Percentiles rank a stretch among this genome's conserved stretches.
Evolutionary conservation across 352 stramenopile species (phyloP).

Genomic region (Phytophthora foliorum): DNA sequence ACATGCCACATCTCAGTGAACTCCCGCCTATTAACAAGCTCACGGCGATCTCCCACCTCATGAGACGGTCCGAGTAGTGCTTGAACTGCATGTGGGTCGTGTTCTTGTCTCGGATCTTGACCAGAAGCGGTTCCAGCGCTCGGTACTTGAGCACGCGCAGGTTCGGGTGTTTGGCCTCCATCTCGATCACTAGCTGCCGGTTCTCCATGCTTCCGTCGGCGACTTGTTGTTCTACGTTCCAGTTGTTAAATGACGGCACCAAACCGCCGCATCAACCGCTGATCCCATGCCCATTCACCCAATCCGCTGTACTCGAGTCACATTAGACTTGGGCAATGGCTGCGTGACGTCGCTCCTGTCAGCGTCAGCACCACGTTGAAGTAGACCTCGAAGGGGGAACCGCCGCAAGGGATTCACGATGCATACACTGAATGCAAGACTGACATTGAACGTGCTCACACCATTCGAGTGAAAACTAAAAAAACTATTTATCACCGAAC

Average conservation of each 20-base stretch:
- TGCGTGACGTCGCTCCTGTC: slow-evolving; percentile 7
- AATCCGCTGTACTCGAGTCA: not conserved
- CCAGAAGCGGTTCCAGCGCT: slow-evolving; percentile 61
- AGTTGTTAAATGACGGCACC: not conserved
- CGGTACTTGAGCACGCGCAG: slow-evolving; percentile 73
- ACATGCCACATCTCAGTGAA: not conserved
- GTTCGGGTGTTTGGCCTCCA: slow-evolving; percentile 64
- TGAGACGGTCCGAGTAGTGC: slow-evolving; percentile 78
- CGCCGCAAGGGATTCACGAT: too few relatives aligned
- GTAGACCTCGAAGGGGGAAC: slow-evolving; percentile 1
- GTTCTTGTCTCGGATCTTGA: slow-evolving; percentile 73
- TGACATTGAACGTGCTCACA: slow-evolving; percentile 14
- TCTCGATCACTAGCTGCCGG: slow-evolving; percentile 42
- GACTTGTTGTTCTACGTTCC: not conserved
- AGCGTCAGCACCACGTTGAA: not conserved
- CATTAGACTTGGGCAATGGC: not conserved
- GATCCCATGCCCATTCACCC: not conserved
- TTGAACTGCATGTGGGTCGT: slow-evolving; percentile 77
- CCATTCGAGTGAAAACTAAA: slow-evolving; percentile 16
- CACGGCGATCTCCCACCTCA: slow-evolving; percentile 43
- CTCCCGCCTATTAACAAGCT: not conserved
- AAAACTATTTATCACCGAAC: slow-evolving; percentile 18
- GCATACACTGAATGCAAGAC: slow-evolving; percentile 19
- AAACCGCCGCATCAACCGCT: not conserved
- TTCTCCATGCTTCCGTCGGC: slow-evolving; percentile 41